Conservation (phyloP, 2,329 filamentous ascomycete species). For the Claviceps sp. region DNA sequence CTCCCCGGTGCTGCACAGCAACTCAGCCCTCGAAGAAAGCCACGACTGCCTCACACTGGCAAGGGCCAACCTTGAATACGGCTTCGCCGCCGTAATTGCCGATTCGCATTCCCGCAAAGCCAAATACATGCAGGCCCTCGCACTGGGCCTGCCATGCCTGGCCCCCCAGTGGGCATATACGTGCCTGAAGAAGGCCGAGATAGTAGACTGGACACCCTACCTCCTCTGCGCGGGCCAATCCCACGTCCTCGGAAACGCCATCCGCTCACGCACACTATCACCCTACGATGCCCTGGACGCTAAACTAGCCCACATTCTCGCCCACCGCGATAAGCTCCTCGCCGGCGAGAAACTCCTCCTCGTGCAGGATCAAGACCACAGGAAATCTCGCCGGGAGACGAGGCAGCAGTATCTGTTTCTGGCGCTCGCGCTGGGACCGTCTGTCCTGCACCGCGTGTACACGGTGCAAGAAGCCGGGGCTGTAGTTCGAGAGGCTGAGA, state of each 20-base stretch:
- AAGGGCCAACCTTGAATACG: slow-evolving; percentile 36
- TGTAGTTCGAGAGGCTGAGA: slow-evolving; percentile 38
- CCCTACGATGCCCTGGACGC: slow-evolving; percentile 46
- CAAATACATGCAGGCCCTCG: slow-evolving; percentile 91
- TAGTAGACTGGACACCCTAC: slow-evolving; percentile 69
- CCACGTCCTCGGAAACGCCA: slow-evolving; percentile 58
- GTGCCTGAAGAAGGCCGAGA: slow-evolving; percentile 45
- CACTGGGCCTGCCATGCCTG: slow-evolving; percentile 76
- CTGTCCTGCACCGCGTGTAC: slow-evolving; percentile 46
- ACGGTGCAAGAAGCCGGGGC: slow-evolving; percentile 52
- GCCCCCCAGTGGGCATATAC: slow-evolving; percentile 68
- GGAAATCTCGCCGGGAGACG: slow-evolving; percentile 46
- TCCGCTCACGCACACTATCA: slow-evolving; percentile 57
- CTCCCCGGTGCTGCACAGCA: slow-evolving; percentile 20
- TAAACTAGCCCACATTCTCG: slow-evolving; percentile 43
- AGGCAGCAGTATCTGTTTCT: slow-evolving; percentile 69
- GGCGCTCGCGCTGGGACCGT: slow-evolving; percentile 63
- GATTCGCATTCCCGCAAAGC: slow-evolving; percentile 74
- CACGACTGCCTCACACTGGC: slow-evolving; percentile 37
- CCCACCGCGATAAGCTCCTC: slow-evolving; percentile 48
- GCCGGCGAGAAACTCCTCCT: slow-evolving; percentile 55
- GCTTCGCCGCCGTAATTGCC: slow-evolving; percentile 77
- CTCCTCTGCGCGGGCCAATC: slow-evolving; percentile 78
- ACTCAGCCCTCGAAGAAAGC: slow-evolving; percentile 17
- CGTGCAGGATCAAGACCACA: slow-evolving; percentile 32